Base-by-base conservation (phyloP, 2,329 filamentous ascomycete genomes). In the Exophiala spinifera region DNA sequence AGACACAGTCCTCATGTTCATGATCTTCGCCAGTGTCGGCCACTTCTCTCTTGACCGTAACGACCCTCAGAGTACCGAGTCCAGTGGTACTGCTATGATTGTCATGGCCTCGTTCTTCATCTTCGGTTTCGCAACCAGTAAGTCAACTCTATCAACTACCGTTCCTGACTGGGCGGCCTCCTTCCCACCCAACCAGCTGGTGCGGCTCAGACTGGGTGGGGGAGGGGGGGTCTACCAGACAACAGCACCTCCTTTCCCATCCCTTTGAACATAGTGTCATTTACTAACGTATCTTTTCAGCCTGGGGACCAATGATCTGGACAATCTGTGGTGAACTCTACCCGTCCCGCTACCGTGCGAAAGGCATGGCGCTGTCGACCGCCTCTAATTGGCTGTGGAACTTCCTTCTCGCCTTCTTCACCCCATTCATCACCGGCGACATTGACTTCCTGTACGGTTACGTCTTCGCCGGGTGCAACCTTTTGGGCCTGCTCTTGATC, bases 341-440 rank as follows among this genome's bases (percentile, higher is more conserved):
- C 58, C 74, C 74, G 6, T 68, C 70, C 5, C 67, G 70, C 48
- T 68, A 71, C 44, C 66, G 71, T 3, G 67, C 69, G 34, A 72
- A 71, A 45, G 68, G 67, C 4, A 68, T 72, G 28, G 67, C 68
- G 1, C 53, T 73, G 13, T 62, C 69, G 1, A 74, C 54, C 69
- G 83, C 87, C 2, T 83, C 87, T 34, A 92, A 92, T 72, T 92
- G 88, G 88, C 70, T 73, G 28, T 89, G 84, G 84, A 88, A 89
- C 69, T 91, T 91, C 71, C 71, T 87, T 64, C 76, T 88, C 60
- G 82, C 82, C 1, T 91, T 91, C 77, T 90, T 91, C 76, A 90
- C 88, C 0, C 86, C 88, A 0, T 91, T 90, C 70, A 91, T 91
- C 67, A 87, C 84, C 1, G 74, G 75, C 0, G 77, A 81, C 7